Conservation (phyloP, 306 rosid species). For the Cicer chorassanicum region DNA sequence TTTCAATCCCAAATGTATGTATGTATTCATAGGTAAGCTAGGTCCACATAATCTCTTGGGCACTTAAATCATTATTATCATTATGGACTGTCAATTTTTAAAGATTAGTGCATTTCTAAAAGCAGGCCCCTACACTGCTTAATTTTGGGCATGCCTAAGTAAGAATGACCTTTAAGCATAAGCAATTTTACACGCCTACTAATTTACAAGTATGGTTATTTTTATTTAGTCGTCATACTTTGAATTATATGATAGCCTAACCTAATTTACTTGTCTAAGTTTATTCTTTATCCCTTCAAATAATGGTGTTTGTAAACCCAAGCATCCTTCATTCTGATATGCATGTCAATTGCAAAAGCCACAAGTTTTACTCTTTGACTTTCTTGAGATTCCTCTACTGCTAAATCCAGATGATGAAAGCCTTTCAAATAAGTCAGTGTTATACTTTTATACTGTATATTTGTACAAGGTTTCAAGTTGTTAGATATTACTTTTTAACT, state of each 20-base stretch:
- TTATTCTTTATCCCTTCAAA: constrained; percentile 26
- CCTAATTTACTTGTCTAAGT: constrained; percentile 25
- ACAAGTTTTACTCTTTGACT: constrained; percentile 14
- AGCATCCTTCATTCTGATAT: not conserved
- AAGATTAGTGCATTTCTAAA: not conserved
- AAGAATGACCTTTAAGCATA: not conserved
- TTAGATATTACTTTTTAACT: constrained; percentile 19
- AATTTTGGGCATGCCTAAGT: not conserved
- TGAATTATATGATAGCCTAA: constrained; percentile 17
- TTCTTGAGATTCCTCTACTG: constrained; percentile 28
- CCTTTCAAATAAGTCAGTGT: constrained; percentile 19
- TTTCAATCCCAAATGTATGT: constrained; percentile 10
- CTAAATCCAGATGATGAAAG: constrained; percentile 14
- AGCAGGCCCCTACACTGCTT: not conserved
- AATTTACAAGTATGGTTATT: constrained; percentile 11
- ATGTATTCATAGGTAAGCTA: constrained; percentile 14
- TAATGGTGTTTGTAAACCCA: constrained; percentile 20
- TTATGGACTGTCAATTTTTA: not conserved
- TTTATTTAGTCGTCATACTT: constrained; percentile 10
- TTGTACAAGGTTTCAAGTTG: constrained; percentile 29
- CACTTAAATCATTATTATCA: not conserved
- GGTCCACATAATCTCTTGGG: not conserved
- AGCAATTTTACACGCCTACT: constrained; percentile 22
- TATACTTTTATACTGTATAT: not conserved
- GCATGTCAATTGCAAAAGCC: constrained; percentile 26